Conservation (phyloP, 768 basidiomycete species). For the Nidularia pulvinata region DNA sequence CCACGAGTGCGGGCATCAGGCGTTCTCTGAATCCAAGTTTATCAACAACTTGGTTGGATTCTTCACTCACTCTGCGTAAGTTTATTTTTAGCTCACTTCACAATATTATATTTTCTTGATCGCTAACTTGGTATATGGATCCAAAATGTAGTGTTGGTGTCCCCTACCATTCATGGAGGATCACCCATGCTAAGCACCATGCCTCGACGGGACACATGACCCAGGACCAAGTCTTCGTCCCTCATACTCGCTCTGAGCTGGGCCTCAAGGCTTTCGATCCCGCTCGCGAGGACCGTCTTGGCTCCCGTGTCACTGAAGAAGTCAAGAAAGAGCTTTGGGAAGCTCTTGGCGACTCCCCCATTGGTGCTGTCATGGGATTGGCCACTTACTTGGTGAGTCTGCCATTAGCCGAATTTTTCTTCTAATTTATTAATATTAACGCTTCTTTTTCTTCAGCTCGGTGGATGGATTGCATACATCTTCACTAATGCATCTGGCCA, state of each 20-base stretch:
- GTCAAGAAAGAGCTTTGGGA: constrained; percentile 79
- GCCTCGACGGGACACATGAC: constrained; percentile 51
- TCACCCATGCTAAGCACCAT: constrained; percentile 54
- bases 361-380: constrained; percentile 27
- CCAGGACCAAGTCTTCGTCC: constrained; percentile 58
- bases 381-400: constrained; percentile 59
- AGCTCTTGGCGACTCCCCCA: constrained; percentile 72
- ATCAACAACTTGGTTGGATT: constrained; percentile 52
- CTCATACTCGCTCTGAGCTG: constrained; percentile 59
- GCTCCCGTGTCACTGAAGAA: constrained; percentile 63
- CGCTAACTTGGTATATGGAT: constrained; percentile 15
- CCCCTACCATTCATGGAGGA: constrained; percentile 59
- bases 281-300: constrained; percentile 62
- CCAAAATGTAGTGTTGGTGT: constrained; percentile 47
- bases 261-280: constrained; percentile 65
- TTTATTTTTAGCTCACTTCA: constrained; percentile 8
- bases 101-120: constrained; percentile 11
- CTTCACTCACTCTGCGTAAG: constrained; percentile 67
- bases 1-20: constrained; percentile 62
- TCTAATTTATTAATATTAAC: constrained; percentile 54
- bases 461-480: background rate
- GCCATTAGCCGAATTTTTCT: constrained; percentile 57
- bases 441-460: constrained; percentile 36
- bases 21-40: constrained; percentile 46
- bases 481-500: constrained; percentile 57